These are phyloP conservation scores for Fusarium solani-melongenae DNA, from an alignment of 2,329 filamentous ascomycete genomes.

Conservation along the genomic window DNA sequence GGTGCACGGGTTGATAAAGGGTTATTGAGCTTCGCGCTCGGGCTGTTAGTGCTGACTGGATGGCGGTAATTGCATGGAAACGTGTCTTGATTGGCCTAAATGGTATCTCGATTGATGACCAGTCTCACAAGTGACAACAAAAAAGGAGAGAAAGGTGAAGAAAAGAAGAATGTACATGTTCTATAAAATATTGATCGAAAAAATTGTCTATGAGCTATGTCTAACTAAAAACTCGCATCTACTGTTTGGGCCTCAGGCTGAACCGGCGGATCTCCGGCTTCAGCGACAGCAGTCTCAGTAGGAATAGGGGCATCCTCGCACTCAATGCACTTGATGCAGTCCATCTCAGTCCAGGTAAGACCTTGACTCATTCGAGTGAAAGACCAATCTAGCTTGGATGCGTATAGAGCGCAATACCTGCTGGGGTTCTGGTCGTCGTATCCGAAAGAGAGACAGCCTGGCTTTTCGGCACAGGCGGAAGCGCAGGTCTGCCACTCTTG, in stretches of 20 bases:
- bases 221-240: background rate
- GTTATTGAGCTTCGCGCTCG: background rate
- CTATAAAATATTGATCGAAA: background rate
- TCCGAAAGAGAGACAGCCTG: background rate
- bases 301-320: background rate
- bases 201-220: too few species aligned
- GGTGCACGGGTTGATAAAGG: accelerated
- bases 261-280: background rate
- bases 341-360: background rate
- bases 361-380: background rate
- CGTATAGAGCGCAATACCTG: background rate
- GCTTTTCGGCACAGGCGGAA: background rate
- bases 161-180: background rate
- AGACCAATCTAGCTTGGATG: background rate
- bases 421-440: background rate
- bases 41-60: background rate
- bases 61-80: background rate
- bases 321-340: background rate
- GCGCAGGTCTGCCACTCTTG: background rate
- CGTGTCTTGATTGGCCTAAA: background rate
- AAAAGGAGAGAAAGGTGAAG: background rate
- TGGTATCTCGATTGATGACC: background rate
- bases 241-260: background rate
- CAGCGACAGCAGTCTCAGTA: background rate
- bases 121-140: background rate